Evolutionary conservation across 176 grass and related monocot genomes (phyloP).

Genomic region (Cenchrus americanus): DNA sequence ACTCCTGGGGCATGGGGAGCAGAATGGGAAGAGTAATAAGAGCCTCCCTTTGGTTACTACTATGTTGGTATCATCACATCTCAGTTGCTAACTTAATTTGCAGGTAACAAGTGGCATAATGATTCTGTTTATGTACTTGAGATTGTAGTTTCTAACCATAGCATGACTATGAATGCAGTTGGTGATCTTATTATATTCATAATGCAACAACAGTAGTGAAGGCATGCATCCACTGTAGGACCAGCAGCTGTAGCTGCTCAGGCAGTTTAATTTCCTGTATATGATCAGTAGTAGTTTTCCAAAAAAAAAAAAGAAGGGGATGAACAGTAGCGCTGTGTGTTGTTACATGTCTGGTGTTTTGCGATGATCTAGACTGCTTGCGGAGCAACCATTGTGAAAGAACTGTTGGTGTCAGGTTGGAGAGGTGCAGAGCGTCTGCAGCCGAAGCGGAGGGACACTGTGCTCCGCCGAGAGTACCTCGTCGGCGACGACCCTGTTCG

Average conservation of each 20-base stretch:
- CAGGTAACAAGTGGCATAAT: background rate
- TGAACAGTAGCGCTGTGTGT: no score
- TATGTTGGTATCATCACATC: background rate
- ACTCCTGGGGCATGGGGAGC: constrained; percentile 2
- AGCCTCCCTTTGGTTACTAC: background rate
- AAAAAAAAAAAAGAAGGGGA: no score
- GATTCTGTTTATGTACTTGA: background rate
- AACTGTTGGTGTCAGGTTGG: background rate
- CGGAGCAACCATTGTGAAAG: no score
- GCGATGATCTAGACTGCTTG: no score
- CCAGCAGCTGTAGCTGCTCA: background rate
- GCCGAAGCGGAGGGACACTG: constrained; percentile 19
- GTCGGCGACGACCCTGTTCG: constrained; percentile 39
- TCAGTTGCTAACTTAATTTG: background rate
- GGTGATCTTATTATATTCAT: background rate
- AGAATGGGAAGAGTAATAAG: constrained; percentile 22
- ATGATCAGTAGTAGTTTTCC: background rate
- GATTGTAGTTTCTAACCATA: background rate
- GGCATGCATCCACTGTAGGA: background rate
- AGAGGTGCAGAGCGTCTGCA: constrained; percentile 16
- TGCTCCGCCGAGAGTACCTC: constrained; percentile 40
- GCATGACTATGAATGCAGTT: background rate
- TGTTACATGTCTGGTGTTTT: no score
- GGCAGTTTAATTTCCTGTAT: background rate
- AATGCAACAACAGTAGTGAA: background rate